These are phyloP conservation scores for Dentipellis sp. DNA, from an alignment of 768 basidiomycete genomes.

Conservation along the genomic window DNA sequence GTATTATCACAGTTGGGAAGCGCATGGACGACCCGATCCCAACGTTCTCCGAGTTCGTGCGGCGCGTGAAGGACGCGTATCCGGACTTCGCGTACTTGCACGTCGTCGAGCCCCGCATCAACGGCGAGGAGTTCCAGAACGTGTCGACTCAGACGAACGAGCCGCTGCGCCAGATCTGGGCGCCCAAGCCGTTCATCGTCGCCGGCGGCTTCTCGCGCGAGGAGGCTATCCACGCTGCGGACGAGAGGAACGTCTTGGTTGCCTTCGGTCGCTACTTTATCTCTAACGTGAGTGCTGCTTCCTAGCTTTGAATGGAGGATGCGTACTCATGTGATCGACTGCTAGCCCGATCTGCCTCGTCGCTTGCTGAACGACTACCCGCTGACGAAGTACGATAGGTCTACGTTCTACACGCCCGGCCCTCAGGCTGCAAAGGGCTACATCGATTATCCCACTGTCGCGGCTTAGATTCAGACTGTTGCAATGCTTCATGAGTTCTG, in stretches of 20 bases:
- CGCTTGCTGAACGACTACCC: slow-evolving; percentile 2
- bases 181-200: slow-evolving; percentile 5
- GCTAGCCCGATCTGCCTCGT: slow-evolving; percentile 10
- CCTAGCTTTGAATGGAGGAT: too few relatives aligned
- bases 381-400: slow-evolving; percentile 1
- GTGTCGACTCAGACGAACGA: slow-evolving; percentile 1
- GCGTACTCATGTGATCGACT: background rate
- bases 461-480: too few relatives aligned
- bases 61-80: slow-evolving; percentile 13
- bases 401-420: slow-evolving; percentile 1
- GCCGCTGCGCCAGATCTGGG: slow-evolving; percentile 14
- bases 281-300: slow-evolving; percentile 19
- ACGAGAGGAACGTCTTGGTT: slow-evolving; percentile 12
- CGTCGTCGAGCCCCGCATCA: background rate
- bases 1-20: background rate
- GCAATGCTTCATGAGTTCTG: too few relatives aligned
- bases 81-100: slow-evolving; percentile 8
- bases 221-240: slow-evolving; percentile 10
- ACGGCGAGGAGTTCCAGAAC: background rate
- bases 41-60: slow-evolving; percentile 18
- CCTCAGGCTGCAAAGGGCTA: slow-evolving; percentile 3
- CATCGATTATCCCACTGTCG: slow-evolving; percentile 2
- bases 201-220: slow-evolving; percentile 16
- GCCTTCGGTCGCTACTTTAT: slow-evolving; percentile 20
- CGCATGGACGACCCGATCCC: slow-evolving; percentile 17